Conservation (phyloP, 2,329 filamentous ascomycete genomes). For the Rutstroemia sp. region DNA sequence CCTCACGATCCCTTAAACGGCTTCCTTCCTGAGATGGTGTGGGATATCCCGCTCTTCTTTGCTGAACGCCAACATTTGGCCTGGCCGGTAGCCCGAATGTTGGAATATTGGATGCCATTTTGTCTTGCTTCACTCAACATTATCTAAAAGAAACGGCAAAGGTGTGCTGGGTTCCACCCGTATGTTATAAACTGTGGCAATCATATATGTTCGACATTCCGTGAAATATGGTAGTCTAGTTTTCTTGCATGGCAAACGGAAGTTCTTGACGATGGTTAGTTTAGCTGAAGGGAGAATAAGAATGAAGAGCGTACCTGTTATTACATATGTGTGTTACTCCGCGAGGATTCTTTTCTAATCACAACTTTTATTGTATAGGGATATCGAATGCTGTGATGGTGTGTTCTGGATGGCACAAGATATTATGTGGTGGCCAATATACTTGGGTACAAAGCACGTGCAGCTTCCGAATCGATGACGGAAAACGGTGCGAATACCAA, state of each 20-base stretch:
- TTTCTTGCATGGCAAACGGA: background rate
- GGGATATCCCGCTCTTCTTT: constrained; percentile 24
- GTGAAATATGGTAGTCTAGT: background rate
- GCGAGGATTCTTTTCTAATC: constrained; percentile 8
- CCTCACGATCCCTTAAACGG: constrained; percentile 28
- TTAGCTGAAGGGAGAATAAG: background rate
- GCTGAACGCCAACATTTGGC: constrained; percentile 32
- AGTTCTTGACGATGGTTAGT: background rate
- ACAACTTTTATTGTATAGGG: constrained; percentile 6
- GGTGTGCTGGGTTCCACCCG: constrained; percentile 13
- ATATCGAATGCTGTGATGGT: constrained; percentile 6
- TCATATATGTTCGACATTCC: constrained; percentile 20
- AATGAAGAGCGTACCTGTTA: background rate
- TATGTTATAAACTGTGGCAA: constrained; percentile 17
- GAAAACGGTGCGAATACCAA: constrained; percentile 15
- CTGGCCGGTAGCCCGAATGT: constrained; percentile 36
- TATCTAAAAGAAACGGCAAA: constrained; percentile 6
- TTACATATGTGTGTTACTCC: background rate
- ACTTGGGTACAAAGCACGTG: constrained; percentile 18
- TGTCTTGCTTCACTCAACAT: constrained; percentile 24
- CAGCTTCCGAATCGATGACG: constrained; percentile 10
- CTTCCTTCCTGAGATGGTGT: constrained; percentile 13
- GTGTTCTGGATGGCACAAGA: constrained; percentile 11
- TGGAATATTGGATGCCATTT: constrained; percentile 38
- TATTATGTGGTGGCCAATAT: constrained; percentile 20